Conservation (phyloP, 2,329 filamentous ascomycete genomes). For the Cercospora sesami region DNA sequence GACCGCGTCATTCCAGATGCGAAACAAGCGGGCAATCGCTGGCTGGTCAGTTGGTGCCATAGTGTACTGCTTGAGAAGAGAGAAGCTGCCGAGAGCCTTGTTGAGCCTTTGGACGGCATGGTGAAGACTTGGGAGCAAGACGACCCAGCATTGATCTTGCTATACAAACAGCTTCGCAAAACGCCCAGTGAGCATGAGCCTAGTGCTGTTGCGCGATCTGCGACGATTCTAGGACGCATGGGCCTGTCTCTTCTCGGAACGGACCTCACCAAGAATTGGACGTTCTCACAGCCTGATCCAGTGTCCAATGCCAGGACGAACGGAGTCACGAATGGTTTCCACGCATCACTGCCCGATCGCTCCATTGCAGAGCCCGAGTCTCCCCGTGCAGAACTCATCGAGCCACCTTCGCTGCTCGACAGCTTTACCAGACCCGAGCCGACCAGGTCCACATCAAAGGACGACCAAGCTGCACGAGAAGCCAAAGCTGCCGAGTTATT, state of each 20-base stretch:
- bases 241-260: slow-evolving; percentile 84
- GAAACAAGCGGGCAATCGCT: slow-evolving; percentile 79
- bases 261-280: slow-evolving; percentile 80
- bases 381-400: slow-evolving; percentile 1
- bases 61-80: slow-evolving; percentile 83
- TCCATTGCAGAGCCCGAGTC: slow-evolving; percentile 17
- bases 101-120: slow-evolving; percentile 64
- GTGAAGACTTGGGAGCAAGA: slow-evolving; percentile 72
- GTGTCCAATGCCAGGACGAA: slow-evolving; percentile 8
- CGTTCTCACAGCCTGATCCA: slow-evolving; percentile 54
- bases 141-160: slow-evolving; percentile 81
- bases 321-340: slow-evolving; percentile 16
- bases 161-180: slow-evolving; percentile 85
- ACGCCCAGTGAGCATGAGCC: slow-evolving; percentile 53
- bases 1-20: slow-evolving; percentile 78
- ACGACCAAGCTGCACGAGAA: slow-evolving; percentile 33
- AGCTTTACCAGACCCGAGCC: slow-evolving; percentile 25
- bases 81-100: slow-evolving; percentile 78
- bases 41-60: slow-evolving; percentile 94
- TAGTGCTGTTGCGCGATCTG: slow-evolving; percentile 79
- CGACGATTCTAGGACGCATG: slow-evolving; percentile 46
- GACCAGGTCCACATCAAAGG: slow-evolving; percentile 14
- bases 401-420: slow-evolving; percentile 28
- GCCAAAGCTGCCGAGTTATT: slow-evolving; percentile 36
- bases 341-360: slow-evolving; percentile 30